Percentiles rank a stretch among this genome's conserved stretches.
Conservation (phyloP, 495 filamentous ascomycete genomes). For the Aspergillus leporis region DNA sequence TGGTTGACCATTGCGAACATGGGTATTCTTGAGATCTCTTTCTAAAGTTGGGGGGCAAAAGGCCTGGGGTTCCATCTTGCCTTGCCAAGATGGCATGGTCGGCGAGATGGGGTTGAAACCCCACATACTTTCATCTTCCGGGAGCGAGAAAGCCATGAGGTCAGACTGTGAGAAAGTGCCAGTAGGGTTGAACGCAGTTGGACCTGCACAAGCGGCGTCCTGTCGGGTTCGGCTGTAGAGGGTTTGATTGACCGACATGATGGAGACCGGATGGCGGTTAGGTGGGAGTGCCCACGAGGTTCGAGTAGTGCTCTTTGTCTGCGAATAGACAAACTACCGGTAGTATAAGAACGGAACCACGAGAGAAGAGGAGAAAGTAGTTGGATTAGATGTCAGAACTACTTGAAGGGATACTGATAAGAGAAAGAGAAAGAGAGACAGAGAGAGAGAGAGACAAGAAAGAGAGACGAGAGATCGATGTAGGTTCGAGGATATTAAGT, state of each 20-base stretch:
- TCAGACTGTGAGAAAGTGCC: background rate
- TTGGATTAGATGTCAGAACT: background rate
- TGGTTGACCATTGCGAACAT: constrained; percentile 45
- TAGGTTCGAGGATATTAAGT: background rate
- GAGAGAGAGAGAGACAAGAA: background rate
- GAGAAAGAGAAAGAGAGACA: background rate
- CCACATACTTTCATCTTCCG: background rate
- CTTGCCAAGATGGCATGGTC: constrained; percentile 23
- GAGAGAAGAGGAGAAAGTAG: background rate
- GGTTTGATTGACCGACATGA: background rate
- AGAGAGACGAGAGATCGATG: background rate
- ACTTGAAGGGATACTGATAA: background rate
- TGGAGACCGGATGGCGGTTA: background rate
- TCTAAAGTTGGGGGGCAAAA: constrained; percentile 29
- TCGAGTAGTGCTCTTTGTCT: no score
- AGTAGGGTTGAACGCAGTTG: background rate
- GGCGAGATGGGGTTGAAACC: background rate
- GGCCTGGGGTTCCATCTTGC: constrained; percentile 24
- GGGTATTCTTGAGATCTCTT: constrained; percentile 37
- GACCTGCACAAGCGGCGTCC: background rate
- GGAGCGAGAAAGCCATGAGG: background rate
- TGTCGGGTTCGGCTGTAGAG: background rate
- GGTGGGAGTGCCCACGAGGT: no score
- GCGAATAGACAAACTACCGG: no score
- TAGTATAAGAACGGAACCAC: background rate